Base-by-base conservation (phyloP, 257 asterid genomes). In the Gardenia jasminoides region DNA sequence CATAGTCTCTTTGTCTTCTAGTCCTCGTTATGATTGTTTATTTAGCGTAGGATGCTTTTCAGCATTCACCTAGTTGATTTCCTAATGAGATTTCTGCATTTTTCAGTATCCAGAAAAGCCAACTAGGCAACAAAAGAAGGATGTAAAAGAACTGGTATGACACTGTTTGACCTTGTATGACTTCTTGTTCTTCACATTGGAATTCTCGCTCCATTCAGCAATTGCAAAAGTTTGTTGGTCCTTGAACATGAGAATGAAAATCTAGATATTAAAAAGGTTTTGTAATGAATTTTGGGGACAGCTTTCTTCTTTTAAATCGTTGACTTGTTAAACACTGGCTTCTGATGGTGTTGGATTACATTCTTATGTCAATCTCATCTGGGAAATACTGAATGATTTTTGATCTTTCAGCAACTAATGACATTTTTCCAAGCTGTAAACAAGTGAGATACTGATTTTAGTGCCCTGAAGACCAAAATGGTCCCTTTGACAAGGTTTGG, bases 101-200 rank as follows among this genome's bases (percentile, higher is more conserved):
- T 75, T 84, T 81, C 95, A 95, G 99, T 95, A 95, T 85, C 99
- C 99, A 36, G 99, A 95, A 71, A 92, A 85, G 86, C 99, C 99
- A 76, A 93, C 96, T 11, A 92, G 97, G 88, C 99, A 92, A 77
- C 99, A 95, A 82, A 92, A 87, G 93, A 95, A 84, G 87, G 99
- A 95, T 76, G 98, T 90, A 72, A 93, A 90, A 90, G 99, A 93
- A 84, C 90, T 95, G 99, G 98, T 95, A 92, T 82, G 85, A 39
- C 77, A 47, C 31, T 72, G 44, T 39, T 76, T 77, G 67, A n/a
- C 65, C 58, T 44, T 61, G 64, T 39, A 59, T 12, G 39, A 26
- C 28, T 1, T 47, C 7, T 0, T 75, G 43, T 76, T 76, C 47
- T 6, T 28, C 48, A n/a, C 0, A 43, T 0, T 43, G 79, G 71